Evolutionary conservation across 208 protist species (phyloP).

Genomic region (Jaenimonas drosophilae): DNA sequence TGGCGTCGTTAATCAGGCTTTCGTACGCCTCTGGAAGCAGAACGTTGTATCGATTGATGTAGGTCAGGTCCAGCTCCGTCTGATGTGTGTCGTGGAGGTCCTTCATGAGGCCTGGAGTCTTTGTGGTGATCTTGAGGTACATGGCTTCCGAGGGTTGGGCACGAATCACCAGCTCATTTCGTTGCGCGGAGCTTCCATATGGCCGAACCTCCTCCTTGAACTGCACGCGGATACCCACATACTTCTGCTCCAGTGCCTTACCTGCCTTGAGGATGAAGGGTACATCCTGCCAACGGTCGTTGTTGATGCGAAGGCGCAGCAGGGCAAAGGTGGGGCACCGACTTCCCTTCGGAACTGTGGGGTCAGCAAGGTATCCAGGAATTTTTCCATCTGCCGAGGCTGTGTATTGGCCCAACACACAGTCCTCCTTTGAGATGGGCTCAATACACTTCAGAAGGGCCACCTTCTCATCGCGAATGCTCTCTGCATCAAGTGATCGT

Average conservation of each 20-base stretch:
- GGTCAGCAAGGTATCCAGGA: constrained; percentile 83
- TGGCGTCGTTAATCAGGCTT: constrained; percentile 79
- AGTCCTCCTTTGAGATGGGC: constrained; percentile 54
- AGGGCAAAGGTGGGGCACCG: constrained; percentile 86
- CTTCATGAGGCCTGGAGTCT: constrained; percentile 68
- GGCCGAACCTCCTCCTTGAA: constrained; percentile 84
- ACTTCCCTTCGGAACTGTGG: constrained; percentile 63
- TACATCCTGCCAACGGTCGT: constrained; percentile 90
- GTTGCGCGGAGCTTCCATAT: constrained; percentile 57
- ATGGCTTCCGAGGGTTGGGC: constrained; percentile 90
- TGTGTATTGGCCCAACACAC: constrained; percentile 91
- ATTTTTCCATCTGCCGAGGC: constrained; percentile 64
- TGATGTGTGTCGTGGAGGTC: constrained; percentile 69
- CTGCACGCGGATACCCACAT: constrained; percentile 77
- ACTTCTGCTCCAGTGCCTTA: constrained; percentile 85
- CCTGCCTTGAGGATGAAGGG: constrained; percentile 90
- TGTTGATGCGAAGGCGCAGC: constrained; percentile 81
- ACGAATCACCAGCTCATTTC: constrained; percentile 90
- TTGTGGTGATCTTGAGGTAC: constrained; percentile 88
- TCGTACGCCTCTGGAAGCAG: constrained; percentile 88
- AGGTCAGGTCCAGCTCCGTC: constrained; percentile 87
- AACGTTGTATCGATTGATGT: constrained; percentile 69
- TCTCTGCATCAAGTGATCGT: constrained; percentile 53
- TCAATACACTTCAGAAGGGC: constrained; percentile 60
- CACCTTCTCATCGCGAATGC: constrained; percentile 91